Evolutionary conservation across 306 rosid species (phyloP).

Genomic region (Abrus pulchellus): DNA sequence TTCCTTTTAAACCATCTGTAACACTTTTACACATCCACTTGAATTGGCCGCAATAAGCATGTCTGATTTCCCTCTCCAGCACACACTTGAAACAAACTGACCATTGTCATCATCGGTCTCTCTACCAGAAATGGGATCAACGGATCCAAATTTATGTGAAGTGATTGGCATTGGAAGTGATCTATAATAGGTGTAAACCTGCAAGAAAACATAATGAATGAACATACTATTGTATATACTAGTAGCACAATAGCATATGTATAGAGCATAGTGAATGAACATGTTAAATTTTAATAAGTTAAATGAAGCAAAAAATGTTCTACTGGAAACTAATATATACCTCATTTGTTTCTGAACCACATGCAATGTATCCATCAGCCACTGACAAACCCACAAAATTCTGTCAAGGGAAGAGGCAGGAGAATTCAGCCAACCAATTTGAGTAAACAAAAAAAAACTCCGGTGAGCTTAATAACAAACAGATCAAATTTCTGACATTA

Average conservation of each 20-base stretch:
- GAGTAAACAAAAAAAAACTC: conserved; percentile 32
- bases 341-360: conserved; percentile 99
- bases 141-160: conserved; percentile 84
- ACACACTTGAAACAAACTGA: conserved; percentile 93
- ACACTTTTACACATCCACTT: conserved; percentile 87
- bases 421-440: conserved; percentile 49
- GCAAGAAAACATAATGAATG: conserved; percentile 39
- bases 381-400: conserved; percentile 93
- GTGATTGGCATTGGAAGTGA: conserved; percentile 91
- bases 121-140: conserved; percentile 85
- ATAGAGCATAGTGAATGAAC: conserved; percentile 12
- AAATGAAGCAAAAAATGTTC: not conserved
- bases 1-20: conserved; percentile 72
- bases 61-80: conserved; percentile 93
- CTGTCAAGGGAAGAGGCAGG: conserved; percentile 63
- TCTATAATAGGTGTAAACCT: conserved; percentile 87
- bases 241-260: not conserved
- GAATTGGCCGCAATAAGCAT: conserved; percentile 93
- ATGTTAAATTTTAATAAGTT: conserved; percentile 15
- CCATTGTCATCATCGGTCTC: conserved; percentile 87
- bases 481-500: conserved; percentile 17
- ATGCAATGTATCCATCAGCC: conserved; percentile 86
- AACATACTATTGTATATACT: conserved; percentile 1
- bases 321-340: conserved; percentile 55
- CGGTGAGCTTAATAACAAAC: conserved; percentile 38